Evolutionary conservation across 1,284 basidiomycete genomes (phyloP).

Genomic region (Naganishia sp.): DNA sequence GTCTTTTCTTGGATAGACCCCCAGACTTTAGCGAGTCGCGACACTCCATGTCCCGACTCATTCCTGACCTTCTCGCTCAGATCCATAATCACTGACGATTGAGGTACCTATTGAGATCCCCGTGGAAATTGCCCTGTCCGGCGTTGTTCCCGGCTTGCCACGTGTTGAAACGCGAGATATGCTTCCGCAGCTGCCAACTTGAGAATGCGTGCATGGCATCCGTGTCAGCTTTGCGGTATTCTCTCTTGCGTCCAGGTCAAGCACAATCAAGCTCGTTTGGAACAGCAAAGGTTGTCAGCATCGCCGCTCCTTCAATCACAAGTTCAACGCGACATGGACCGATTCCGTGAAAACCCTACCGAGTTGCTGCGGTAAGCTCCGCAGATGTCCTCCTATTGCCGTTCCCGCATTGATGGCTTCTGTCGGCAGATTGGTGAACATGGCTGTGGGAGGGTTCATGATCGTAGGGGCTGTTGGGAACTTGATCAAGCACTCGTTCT

Average conservation of each 20-base stretch:
- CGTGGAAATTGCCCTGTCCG: background rate
- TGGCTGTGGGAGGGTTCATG: slow-evolving; percentile 51
- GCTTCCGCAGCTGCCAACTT: slow-evolving; percentile 26
- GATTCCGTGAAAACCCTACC: slow-evolving; percentile 50
- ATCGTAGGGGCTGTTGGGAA: slow-evolving; percentile 51
- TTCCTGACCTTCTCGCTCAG: too few relatives aligned
- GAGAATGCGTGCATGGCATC: background rate
- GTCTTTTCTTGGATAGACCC: too few relatives aligned
- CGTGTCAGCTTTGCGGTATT: background rate
- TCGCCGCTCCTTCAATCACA: background rate
- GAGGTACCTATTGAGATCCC: too few relatives aligned
- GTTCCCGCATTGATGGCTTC: slow-evolving; percentile 3
- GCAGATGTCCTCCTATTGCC: background rate
- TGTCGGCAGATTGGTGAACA: slow-evolving; percentile 45
- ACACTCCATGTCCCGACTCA: too few relatives aligned
- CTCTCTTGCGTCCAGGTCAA: background rate
- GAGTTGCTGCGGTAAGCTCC: slow-evolving; percentile 49
- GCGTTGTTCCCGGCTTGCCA: slow-evolving; percentile 4
- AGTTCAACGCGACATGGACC: slow-evolving; percentile 43
- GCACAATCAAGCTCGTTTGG: background rate
- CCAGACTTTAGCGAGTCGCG: too few relatives aligned
- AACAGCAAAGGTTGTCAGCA: background rate
- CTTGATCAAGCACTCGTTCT: slow-evolving; percentile 51
- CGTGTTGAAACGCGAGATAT: slow-evolving; percentile 1
- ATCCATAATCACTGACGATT: too few relatives aligned